Conservation (phyloP, 768 basidiomycete species). For the Russula sp. region DNA sequence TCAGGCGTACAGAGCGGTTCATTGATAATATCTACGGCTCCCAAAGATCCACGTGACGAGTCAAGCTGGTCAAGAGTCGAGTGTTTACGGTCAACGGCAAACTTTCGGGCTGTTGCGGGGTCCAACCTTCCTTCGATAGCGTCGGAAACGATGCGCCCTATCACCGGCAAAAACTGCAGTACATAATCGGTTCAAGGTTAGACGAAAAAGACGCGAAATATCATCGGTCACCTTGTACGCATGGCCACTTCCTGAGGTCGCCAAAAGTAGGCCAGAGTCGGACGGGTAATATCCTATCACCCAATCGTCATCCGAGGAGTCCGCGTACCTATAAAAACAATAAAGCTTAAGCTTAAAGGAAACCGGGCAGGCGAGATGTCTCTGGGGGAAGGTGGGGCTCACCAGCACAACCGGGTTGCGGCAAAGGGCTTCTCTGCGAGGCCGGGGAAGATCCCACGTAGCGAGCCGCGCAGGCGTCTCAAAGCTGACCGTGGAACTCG, state of each 20-base stretch:
- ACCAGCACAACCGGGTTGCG: conserved; percentile 86
- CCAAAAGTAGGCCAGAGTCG: conserved; percentile 59
- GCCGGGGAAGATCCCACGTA: conserved; percentile 64
- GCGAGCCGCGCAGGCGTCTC: conserved; percentile 40
- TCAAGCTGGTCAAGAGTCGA: conserved; percentile 30
- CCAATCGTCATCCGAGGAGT: conserved; percentile 83
- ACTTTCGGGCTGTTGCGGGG: conserved; percentile 44
- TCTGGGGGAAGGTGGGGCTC: conserved; percentile 22
- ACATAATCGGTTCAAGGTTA: background rate
- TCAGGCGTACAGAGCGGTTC: conserved; percentile 15
- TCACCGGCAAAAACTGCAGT: conserved; percentile 73
- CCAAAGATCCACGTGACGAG: conserved; percentile 26
- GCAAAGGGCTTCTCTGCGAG: conserved; percentile 66
- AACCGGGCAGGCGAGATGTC: background rate
- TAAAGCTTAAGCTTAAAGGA: background rate
- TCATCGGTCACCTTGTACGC: conserved; percentile 59
- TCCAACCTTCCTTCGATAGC: conserved; percentile 59
- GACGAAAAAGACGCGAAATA: background rate
- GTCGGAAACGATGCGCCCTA: conserved; percentile 72
- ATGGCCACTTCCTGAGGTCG: conserved; percentile 85
- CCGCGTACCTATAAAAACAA: conserved; percentile 63
- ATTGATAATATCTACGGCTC: background rate
- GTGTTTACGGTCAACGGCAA: conserved; percentile 49
- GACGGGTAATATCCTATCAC: conserved; percentile 68
- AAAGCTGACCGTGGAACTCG: conserved; percentile 58